A percentile compares a stretch with the other conserved stretches of the same genome.
phyloP scores from a whole-genome alignment of 805 yeast genomes.

The Tetrapisispora phaffii region DNA sequence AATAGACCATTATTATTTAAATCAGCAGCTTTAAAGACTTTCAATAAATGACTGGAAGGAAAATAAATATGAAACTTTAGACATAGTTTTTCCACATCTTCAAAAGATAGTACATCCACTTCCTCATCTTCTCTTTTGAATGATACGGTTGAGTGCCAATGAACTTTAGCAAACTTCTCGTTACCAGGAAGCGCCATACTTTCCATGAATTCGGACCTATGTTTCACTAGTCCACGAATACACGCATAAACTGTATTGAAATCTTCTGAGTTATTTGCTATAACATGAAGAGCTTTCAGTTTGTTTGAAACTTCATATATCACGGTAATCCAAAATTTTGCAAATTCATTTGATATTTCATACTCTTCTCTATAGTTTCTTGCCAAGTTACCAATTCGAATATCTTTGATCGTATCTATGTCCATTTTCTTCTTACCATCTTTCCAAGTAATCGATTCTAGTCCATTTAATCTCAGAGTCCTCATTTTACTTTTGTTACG shows the following conservation, averaged over 20 bases:
- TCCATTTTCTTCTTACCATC: conserved; percentile 21
- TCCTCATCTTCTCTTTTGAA: conserved; percentile 26
- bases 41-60: conserved; percentile 35
- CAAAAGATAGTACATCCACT: conserved; percentile 42
- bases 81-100: conserved; percentile 58
- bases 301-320: conserved; percentile 58
- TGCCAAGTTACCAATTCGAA: conserved; percentile 55
- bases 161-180: conserved; percentile 50
- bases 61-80: conserved; percentile 64
- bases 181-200: conserved; percentile 52
- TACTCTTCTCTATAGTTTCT: conserved; percentile 79
- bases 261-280: conserved; percentile 46
- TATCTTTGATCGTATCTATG: conserved; percentile 28
- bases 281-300: conserved; percentile 68
- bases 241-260: conserved; percentile 48
- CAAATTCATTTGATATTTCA: conserved; percentile 55
- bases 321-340: conserved; percentile 69
- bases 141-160: conserved; percentile 47
- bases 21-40: conserved; percentile 48
- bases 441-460: conserved; percentile 22
- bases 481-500: conserved; percentile 22
- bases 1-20: conserved; percentile 40
- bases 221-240: conserved; percentile 42
- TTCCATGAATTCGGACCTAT: conserved; percentile 52
- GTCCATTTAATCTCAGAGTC: conserved; percentile 14